A percentile compares a stretch with the other conserved stretches of the same genome.
phyloP scores from a whole-genome alignment of 768 basidiomycete genomes.

The Hypholoma fasciculare region DNA sequence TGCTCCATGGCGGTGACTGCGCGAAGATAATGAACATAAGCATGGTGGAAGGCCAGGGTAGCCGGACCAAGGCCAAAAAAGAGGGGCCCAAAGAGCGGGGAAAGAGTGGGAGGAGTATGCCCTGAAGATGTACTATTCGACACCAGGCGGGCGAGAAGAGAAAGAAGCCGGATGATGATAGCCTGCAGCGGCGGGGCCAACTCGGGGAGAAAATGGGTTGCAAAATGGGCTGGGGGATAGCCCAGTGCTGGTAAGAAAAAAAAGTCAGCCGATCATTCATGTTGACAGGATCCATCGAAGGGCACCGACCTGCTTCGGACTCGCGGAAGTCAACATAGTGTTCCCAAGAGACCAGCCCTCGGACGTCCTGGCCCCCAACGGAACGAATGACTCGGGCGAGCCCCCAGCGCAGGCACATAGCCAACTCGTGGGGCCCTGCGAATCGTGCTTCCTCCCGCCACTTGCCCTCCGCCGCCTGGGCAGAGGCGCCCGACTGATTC shows the following conservation, averaged over 20 bases:
- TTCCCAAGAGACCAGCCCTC: constrained; percentile 86
- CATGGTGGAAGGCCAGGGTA: constrained; percentile 48
- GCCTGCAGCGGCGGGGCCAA: constrained; percentile 55
- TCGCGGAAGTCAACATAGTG: constrained; percentile 80
- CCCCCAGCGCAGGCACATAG: constrained; percentile 92
- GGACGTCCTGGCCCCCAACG: constrained; percentile 67
- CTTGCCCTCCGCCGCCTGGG: constrained; percentile 46
- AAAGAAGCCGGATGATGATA: constrained; percentile 68
- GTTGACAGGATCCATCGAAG: constrained; percentile 2
- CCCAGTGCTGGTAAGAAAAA: constrained; percentile 42
- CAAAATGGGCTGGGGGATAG: constrained; percentile 75
- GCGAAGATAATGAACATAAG: constrained; percentile 69
- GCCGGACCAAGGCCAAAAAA: constrained; percentile 77
- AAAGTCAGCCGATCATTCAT: constrained; percentile 3
- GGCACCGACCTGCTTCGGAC: constrained; percentile 72
- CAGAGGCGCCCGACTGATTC: constrained; percentile 26
- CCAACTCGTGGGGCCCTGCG: constrained; percentile 85
- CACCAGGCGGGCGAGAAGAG: constrained; percentile 79
- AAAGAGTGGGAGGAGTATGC: constrained; percentile 88
- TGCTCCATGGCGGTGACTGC: constrained; percentile 90
- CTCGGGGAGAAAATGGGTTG: constrained; percentile 55
- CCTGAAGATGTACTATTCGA: constrained; percentile 86
- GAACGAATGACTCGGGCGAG: constrained; percentile 77
- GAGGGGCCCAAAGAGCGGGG: constrained; percentile 86
- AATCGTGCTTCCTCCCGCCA: constrained; percentile 85